These are phyloP conservation scores for Chrysophaeum taylorii DNA, from an alignment of 352 stramenopile species.

Conservation along the genomic window DNA sequence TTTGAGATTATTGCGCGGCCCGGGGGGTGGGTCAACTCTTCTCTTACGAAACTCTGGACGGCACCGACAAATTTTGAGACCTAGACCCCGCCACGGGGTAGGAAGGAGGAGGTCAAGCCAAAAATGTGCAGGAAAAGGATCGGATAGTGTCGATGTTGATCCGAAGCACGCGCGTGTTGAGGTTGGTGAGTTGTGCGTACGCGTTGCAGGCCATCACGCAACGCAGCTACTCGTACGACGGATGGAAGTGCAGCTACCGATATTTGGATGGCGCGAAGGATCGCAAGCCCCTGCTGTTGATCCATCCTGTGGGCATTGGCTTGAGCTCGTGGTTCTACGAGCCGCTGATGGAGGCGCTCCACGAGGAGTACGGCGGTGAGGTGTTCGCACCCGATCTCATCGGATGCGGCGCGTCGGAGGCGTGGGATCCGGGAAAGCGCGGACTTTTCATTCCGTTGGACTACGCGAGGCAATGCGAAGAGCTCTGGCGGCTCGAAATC, in stretches of 20 bases:
- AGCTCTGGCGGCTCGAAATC: constrained; percentile 25
- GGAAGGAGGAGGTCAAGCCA: too few species aligned
- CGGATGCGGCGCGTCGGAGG: constrained; percentile 39
- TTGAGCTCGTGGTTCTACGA: constrained; percentile 42
- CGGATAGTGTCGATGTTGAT: too few species aligned
- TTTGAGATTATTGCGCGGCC: too few species aligned
- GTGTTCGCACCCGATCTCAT: constrained; percentile 43
- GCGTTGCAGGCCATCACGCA: neutral
- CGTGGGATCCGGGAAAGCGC: constrained; percentile 35
- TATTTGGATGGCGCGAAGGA: constrained; percentile 30
- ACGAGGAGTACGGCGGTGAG: constrained; percentile 19
- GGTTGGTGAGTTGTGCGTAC: too few species aligned
- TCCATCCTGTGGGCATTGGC: constrained; percentile 47
- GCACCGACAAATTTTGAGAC: too few species aligned
- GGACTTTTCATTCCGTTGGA: constrained; percentile 39
- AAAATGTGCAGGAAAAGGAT: too few species aligned
- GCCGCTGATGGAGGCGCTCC: constrained; percentile 22
- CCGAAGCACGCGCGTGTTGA: too few species aligned
- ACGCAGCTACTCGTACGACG: constrained; percentile 32
- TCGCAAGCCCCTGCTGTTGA: constrained; percentile 33
- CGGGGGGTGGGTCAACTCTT: too few species aligned
- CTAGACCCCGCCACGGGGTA: too few species aligned
- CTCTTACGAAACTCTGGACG: too few species aligned
- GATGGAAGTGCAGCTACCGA: constrained; percentile 38
- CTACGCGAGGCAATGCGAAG: constrained; percentile 37